phyloP scores from a whole-genome alignment of 192 early-diverging fungal species.

The Coemansia sp. region DNA sequence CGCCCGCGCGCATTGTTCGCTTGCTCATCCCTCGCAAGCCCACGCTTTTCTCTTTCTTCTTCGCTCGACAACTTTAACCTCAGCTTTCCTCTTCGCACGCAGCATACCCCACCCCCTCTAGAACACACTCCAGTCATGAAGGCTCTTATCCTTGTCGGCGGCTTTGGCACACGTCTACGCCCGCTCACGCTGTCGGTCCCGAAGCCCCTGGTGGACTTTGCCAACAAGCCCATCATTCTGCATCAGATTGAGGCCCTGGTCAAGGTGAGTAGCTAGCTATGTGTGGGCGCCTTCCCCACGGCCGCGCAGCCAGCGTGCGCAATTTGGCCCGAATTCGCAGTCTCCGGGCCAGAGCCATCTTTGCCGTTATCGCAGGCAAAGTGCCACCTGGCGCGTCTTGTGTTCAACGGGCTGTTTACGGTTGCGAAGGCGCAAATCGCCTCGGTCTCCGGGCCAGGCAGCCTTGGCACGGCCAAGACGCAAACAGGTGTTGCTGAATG shows the following conservation, averaged over 20 bases:
- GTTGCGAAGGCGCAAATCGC: too few species aligned
- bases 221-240: conserved; percentile 97
- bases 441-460: too few species aligned
- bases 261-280: conserved; percentile 68
- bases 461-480: too few species aligned
- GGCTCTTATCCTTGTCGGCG: conserved; percentile 80
- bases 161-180: conserved; percentile 97
- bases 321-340: not conserved
- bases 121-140: conserved; percentile 55
- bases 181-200: conserved; percentile 95
- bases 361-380: not conserved
- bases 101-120: conserved; percentile 6
- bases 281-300: too few species aligned
- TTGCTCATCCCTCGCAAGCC: not conserved
- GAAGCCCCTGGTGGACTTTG: conserved; percentile 99
- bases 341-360: not conserved
- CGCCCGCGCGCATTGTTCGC: not conserved
- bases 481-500: too few species aligned
- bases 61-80: not conserved
- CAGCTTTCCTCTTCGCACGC: not conserved
- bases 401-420: too few species aligned
- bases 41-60: not conserved
- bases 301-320: too few species aligned
- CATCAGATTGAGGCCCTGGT: conserved; percentile 98
- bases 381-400: too few species aligned